A percentile compares a stretch with the other conserved stretches of the same genome.
phyloP scores from a whole-genome alignment of 163 green algal species.

The Chlamydomonas reinhardtii region DNA sequence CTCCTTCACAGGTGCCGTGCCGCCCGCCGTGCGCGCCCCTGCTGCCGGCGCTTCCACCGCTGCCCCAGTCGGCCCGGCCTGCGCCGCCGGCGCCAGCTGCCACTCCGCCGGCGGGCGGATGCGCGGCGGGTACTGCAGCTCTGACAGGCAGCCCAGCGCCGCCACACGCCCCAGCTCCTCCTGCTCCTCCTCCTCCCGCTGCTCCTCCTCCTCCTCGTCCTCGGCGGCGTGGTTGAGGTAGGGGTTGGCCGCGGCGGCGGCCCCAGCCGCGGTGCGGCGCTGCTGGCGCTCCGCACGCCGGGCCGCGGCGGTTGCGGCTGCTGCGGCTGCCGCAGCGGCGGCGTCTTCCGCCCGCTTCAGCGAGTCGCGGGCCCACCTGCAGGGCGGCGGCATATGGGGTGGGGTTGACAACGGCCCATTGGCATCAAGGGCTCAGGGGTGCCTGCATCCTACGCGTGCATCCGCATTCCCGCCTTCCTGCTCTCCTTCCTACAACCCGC shows the following conservation, averaged over 20 bases:
- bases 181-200: background rate
- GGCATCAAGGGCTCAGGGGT: too few species aligned
- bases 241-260: too few species aligned
- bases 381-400: too few species aligned
- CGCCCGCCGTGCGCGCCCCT: too few species aligned
- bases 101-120: constrained; percentile 11
- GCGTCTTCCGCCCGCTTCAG: constrained; percentile 7
- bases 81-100: background rate
- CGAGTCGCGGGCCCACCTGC: constrained; percentile 33
- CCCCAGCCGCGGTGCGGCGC: background rate
- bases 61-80: background rate
- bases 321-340: background rate
- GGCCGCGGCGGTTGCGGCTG: background rate
- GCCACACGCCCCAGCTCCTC: background rate
- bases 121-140: constrained; percentile 29
- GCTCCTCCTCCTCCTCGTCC: background rate
- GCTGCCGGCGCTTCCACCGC: background rate
- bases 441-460: too few species aligned
- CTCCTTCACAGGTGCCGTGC: background rate
- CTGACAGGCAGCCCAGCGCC: constrained; percentile 2
- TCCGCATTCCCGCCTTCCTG: too few species aligned
- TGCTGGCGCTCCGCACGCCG: background rate
- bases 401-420: too few species aligned
- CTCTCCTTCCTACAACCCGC: too few species aligned
- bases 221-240: background rate